Conservation (phyloP, 129 eudicot genomes). For the Tagetes patula region DNA sequence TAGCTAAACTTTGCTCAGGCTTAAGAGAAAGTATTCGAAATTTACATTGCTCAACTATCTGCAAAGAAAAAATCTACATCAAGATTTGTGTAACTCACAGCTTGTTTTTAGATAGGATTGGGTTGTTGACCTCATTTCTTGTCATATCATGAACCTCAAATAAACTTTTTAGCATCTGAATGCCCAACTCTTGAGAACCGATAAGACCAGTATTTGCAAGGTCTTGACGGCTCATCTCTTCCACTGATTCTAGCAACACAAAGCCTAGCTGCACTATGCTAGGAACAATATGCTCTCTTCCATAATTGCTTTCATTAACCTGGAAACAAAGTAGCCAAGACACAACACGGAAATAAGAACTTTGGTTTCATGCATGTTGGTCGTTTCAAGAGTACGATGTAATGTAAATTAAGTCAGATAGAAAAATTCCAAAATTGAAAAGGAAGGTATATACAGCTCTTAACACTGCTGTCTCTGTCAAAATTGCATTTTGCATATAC, state of each 20-base stretch:
- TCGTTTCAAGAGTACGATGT: slow-evolving; percentile 5
- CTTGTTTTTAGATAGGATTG: neutral
- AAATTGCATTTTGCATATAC: slow-evolving; percentile 52
- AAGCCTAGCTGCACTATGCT: slow-evolving; percentile 72
- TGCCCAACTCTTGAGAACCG: slow-evolving; percentile 69
- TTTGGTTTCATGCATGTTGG: slow-evolving; percentile 4
- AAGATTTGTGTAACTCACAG: neutral
- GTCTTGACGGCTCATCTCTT: slow-evolving; percentile 46
- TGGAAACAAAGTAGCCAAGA: slow-evolving; percentile 29
- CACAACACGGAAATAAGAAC: slow-evolving; percentile 8
- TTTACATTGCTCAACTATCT: slow-evolving; percentile 82
- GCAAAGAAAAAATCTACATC: slow-evolving; percentile 25
- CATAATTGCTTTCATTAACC: slow-evolving; percentile 67
- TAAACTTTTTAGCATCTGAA: slow-evolving; percentile 62
- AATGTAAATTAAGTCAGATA: neutral
- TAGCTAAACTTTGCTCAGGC: slow-evolving; percentile 56
- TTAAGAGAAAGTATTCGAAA: slow-evolving; percentile 63
- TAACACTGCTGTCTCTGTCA: slow-evolving; percentile 59
- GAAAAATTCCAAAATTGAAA: neutral
- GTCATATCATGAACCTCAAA: slow-evolving; percentile 86
- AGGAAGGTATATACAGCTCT: slow-evolving; percentile 49
- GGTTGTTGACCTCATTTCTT: slow-evolving; percentile 60
- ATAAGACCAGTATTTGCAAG: slow-evolving; percentile 51
- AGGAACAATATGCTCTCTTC: slow-evolving; percentile 79
- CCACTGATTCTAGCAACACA: slow-evolving; percentile 63